Percentiles rank a stretch among this genome's conserved stretches.
Conservation (phyloP, 2,329 filamentous ascomycete species). For the Capronia epimyces region DNA sequence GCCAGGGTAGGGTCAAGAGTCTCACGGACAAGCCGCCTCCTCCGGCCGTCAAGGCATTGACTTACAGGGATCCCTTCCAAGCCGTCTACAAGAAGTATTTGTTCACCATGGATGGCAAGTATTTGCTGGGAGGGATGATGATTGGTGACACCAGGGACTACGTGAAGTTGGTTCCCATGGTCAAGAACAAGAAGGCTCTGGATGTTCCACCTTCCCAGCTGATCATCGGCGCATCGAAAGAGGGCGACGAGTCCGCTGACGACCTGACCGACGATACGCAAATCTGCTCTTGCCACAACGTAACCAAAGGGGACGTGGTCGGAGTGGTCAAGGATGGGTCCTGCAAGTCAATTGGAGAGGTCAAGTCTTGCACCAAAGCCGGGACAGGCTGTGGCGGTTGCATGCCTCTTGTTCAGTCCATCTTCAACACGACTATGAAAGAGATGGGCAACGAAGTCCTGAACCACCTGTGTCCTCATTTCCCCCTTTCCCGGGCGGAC, state of each 20-base stretch:
- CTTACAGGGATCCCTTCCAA: constrained; percentile 82
- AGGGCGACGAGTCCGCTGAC: constrained; percentile 66
- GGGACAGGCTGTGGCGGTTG: constrained; percentile 88
- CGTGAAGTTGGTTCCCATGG: constrained; percentile 79
- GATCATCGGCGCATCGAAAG: constrained; percentile 71
- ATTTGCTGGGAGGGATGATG: constrained; percentile 93
- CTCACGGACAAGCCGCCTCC: constrained; percentile 52
- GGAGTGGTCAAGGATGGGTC: constrained; percentile 67
- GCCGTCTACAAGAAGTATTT: constrained; percentile 92
- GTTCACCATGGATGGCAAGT: constrained; percentile 84
- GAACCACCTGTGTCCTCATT: constrained; percentile 80
- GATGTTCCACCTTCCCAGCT: constrained; percentile 75
- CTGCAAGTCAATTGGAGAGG: constrained; percentile 73
- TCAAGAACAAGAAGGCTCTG: constrained; percentile 73
- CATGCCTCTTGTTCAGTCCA: constrained; percentile 78
- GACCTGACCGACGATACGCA: constrained; percentile 81
- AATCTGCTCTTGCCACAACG: constrained; percentile 90
- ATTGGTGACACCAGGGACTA: constrained; percentile 90
- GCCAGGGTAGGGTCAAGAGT: constrained; percentile 44
- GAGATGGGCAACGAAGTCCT: constrained; percentile 81
- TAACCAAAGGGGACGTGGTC: constrained; percentile 75
- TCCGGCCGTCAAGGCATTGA: constrained; percentile 70
- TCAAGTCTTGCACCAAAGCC: constrained; percentile 87
- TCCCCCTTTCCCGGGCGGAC: constrained; percentile 75
- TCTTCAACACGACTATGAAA: constrained; percentile 84